These are phyloP conservation scores for Discostella pseudostelligera DNA, from an alignment of 108 stramenopile genomes.

Conservation along the genomic window DNA sequence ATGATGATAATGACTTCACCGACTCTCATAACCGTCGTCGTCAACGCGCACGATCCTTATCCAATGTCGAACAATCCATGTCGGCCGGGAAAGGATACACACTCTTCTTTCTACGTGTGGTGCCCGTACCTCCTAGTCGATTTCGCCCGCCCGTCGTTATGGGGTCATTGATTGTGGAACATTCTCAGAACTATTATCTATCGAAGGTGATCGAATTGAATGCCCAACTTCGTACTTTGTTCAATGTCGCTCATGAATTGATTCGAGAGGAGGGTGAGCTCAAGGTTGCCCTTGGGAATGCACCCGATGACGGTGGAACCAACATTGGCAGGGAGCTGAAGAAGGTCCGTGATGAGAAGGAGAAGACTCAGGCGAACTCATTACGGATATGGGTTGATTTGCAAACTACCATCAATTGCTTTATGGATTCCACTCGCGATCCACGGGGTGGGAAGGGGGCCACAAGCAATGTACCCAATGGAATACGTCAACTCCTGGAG, in stretches of 20 bases:
- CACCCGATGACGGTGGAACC: neutral
- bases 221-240: slow-evolving; percentile 55
- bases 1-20: neutral
- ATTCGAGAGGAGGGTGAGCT: slow-evolving; percentile 40
- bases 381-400: slow-evolving; percentile 88
- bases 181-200: slow-evolving; percentile 92
- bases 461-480: slow-evolving; percentile 53
- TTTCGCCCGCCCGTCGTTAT: slow-evolving; percentile 95
- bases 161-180: slow-evolving; percentile 90
- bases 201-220: slow-evolving; percentile 80
- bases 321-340: slow-evolving; percentile 19
- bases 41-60: slow-evolving; percentile 32
- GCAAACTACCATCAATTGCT: slow-evolving; percentile 94
- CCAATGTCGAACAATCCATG: slow-evolving; percentile 37
- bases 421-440: slow-evolving; percentile 95
- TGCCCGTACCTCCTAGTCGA: slow-evolving; percentile 92
- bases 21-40: neutral
- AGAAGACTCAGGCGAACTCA: slow-evolving; percentile 54
- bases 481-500: slow-evolving; percentile 95
- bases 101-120: slow-evolving; percentile 86
- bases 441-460: slow-evolving; percentile 53
- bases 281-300: slow-evolving; percentile 3
- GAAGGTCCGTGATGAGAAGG: slow-evolving; percentile 39
- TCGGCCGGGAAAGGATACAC: slow-evolving; percentile 54
- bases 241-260: slow-evolving; percentile 36